Percentiles rank a stretch among this genome's conserved stretches.
These are phyloP conservation scores for Colletotrichum caudatum DNA, from an alignment of 2,329 filamentous ascomycete species.

Conservation along the genomic window DNA sequence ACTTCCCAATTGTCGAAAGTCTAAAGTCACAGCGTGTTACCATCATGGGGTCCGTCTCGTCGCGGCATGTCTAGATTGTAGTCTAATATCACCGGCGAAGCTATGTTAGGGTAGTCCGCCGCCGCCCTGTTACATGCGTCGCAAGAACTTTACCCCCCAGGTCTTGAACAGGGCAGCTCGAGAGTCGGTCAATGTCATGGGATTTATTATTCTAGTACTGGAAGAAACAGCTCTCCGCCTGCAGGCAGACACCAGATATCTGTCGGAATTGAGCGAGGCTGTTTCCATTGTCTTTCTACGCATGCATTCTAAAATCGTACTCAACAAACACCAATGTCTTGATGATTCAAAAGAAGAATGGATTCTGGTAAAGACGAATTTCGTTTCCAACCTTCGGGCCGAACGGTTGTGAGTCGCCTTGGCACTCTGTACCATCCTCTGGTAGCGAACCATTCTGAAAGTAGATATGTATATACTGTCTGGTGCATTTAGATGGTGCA, in stretches of 20 bases:
- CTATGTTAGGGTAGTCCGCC: conserved; percentile 21
- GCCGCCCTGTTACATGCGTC: conserved; percentile 25
- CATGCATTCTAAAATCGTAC: too few species aligned
- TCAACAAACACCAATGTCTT: not conserved
- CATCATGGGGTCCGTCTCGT: conserved; percentile 31
- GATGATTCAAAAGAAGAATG: not conserved
- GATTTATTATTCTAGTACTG: conserved; percentile 36
- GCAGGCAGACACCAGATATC: conserved; percentile 3
- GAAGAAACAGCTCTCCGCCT: conserved; percentile 30
- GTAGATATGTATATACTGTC: conserved; percentile 55
- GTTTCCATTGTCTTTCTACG: not conserved
- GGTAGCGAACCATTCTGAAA: conserved; percentile 62
- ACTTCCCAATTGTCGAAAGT: not conserved
- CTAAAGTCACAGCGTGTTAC: conserved; percentile 3
- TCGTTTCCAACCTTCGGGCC: conserved; percentile 23
- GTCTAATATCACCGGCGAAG: not conserved
- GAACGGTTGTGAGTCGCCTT: conserved; percentile 59
- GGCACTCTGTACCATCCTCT: conserved; percentile 57
- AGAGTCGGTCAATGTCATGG: conserved; percentile 34
- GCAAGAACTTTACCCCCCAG: conserved; percentile 37
- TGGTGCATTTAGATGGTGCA: conserved; percentile 59
- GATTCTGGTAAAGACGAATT: not conserved
- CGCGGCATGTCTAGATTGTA: conserved; percentile 16
- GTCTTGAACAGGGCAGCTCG: conserved; percentile 22
- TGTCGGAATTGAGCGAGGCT: not conserved